Evolutionary conservation across 108 stramenopile species (phyloP), one percentile per base, ranked within the genome.

Genomic region (Nitzschia sp.): DNA sequence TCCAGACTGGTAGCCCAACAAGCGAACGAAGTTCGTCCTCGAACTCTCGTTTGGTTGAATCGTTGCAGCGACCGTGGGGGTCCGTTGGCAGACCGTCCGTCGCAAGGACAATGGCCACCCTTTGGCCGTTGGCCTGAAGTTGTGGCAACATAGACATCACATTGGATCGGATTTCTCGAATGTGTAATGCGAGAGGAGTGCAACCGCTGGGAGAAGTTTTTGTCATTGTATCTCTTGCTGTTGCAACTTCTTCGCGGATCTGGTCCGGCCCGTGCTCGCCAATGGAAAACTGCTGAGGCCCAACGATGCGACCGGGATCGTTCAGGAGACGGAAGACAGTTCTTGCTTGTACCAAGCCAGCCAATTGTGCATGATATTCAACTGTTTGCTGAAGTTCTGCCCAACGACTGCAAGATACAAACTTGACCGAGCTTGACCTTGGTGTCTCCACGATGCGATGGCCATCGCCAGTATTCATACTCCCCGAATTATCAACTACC

Each of bases 41-140:
- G 54, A 88, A 89, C 37, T 80, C 72, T 11, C 40, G 51, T 20
- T 51, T 19, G 37, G 57, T 42, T 61, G 58, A 40, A 17, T 48
- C 12, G 10, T 63, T 60, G 20, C 76, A 57, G 11, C 63, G 41
- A 8, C 90, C 89, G 42, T 52, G 61, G 12, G 72, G 61, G 56
- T 97, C 88, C 2, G 89, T 90, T 1, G 92, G 89, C 3, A 90
- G 72, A 14, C 95, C 95, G 62, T 96, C 95, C 6, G 92, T 89
- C 6, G 92, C 91, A 10, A 97, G 57, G 17, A 97, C 78, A 10
- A 97, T 75, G n/a, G 79, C 83, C 1, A 88, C 93, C 41, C 75
- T 84, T 44, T 84, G 84, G 25, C 93, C 92, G 56, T 71, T 80
- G 6, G 71, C 59, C 10, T 53, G 57, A 40, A 97, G 58, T 51